A percentile compares a stretch with the other conserved stretches of the same genome.
These are phyloP conservation scores for Nyssa sinensis DNA, from an alignment of 148 eudicot genomes.

Conservation along the genomic window DNA sequence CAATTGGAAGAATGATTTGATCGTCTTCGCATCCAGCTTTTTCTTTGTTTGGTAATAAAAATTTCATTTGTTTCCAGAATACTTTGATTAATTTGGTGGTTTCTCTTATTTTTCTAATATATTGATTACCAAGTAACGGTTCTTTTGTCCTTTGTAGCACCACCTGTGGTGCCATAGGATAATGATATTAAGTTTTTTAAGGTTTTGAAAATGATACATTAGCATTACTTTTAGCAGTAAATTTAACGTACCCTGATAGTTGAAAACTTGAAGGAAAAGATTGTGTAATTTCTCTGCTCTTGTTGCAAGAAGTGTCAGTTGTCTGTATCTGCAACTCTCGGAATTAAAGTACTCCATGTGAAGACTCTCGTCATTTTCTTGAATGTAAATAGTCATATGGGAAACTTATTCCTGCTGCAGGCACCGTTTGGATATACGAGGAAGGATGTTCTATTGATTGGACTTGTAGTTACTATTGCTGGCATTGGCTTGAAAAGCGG, in stretches of 20 bases:
- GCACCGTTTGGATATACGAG: conserved; percentile 82
- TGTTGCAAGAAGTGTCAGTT: background rate
- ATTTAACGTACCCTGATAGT: background rate
- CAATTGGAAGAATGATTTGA: background rate
- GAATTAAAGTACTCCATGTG: background rate
- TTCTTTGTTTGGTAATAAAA: background rate
- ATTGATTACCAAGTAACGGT: background rate
- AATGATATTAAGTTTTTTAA: background rate
- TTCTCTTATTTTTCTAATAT: background rate
- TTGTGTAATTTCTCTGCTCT: background rate
- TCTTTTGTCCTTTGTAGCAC: background rate
- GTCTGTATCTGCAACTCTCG: background rate
- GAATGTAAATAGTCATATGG: background rate
- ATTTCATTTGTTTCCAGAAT: background rate
- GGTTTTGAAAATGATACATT: background rate
- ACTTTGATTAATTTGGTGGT: background rate
- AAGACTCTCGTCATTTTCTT: background rate
- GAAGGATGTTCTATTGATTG: conserved; percentile 91
- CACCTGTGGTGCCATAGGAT: background rate
- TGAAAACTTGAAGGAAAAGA: background rate
- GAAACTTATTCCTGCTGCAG: conserved; percentile 33
- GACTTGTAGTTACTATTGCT: conserved; percentile 69
- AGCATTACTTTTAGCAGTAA: background rate
- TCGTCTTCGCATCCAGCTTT: background rate
- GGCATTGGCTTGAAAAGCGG: conserved; percentile 82